These are phyloP conservation scores for Paraconiothyrium brasiliense DNA, from an alignment of 2,329 filamentous ascomycete genomes.

Conservation along the genomic window DNA sequence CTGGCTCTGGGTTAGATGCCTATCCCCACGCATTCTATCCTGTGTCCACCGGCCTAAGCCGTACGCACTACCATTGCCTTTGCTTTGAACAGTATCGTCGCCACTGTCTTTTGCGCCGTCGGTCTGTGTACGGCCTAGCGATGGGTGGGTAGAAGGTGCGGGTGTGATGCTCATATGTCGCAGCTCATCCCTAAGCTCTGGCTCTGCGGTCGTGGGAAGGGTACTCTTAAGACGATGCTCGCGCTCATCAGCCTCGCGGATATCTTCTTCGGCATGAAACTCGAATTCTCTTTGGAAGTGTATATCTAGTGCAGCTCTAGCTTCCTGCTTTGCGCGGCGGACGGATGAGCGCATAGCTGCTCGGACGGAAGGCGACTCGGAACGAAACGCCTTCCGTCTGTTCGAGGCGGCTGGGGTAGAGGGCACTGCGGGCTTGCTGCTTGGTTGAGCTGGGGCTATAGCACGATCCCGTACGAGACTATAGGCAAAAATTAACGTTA, in stretches of 20 bases:
- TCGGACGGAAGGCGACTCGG: not conserved
- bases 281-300: constrained; percentile 3
- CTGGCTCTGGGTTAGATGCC: not conserved
- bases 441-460: not conserved
- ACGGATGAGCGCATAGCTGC: not conserved
- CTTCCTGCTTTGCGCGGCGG: constrained; percentile 2
- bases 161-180: constrained; percentile 26
- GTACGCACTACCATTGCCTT: not conserved
- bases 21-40: constrained; percentile 11
- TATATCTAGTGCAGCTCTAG: not conserved
- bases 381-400: not conserved
- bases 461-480: not conserved
- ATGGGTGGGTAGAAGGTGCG: not conserved
- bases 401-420: not conserved
- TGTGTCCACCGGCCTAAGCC: not conserved
- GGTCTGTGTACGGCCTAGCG: too few relatives aligned
- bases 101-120: not conserved
- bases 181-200: not conserved
- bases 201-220: not conserved
- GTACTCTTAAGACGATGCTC: constrained; percentile 10
- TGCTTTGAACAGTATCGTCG: not conserved
- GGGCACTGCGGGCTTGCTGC: not conserved
- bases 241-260: constrained; percentile 7
- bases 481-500: not conserved
- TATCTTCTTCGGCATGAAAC: constrained; percentile 2